These are phyloP conservation scores for Pseudogymnoascus sp. DNA, from an alignment of 2,329 filamentous ascomycete genomes.

Conservation along the genomic window DNA sequence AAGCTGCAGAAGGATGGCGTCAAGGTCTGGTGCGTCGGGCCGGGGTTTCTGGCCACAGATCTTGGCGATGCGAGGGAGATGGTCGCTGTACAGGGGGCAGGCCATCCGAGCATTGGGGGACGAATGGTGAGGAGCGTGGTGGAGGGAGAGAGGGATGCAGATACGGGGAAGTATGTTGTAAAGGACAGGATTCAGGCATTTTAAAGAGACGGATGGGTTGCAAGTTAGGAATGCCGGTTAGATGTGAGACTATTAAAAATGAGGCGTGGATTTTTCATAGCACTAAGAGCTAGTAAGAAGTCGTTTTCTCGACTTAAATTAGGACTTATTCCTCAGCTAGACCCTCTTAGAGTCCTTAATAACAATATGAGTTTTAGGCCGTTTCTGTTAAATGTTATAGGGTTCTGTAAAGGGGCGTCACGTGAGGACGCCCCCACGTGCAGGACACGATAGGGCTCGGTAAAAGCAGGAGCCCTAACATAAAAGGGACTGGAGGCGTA, in stretches of 20 bases:
- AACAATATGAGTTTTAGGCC: not conserved
- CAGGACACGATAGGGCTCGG: too few relatives aligned
- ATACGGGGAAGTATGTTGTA: conserved; percentile 35
- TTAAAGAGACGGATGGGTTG: not conserved
- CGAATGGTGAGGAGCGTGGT: conserved; percentile 36
- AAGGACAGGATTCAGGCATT: conserved; percentile 16
- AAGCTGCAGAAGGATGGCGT: conserved; percentile 44
- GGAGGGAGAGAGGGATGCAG: conserved; percentile 37
- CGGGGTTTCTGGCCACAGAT: conserved; percentile 44
- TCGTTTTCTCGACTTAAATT: not conserved
- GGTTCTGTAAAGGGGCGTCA: not conserved
- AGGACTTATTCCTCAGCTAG: not conserved
- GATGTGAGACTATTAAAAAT: not conserved
- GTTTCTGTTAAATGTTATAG: not conserved
- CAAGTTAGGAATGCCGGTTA: not conserved
- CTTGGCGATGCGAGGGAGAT: conserved; percentile 30
- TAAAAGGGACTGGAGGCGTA: too few relatives aligned
- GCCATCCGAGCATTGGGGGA: conserved; percentile 34
- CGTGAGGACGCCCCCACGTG: too few relatives aligned
- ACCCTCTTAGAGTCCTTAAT: not conserved
- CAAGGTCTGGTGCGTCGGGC: conserved; percentile 43
- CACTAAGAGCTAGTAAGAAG: not conserved
- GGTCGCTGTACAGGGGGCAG: conserved; percentile 19
- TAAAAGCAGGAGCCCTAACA: too few relatives aligned
- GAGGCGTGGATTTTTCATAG: not conserved